phyloP scores from a whole-genome alignment of 768 basidiomycete species.

The Epithele typhae region DNA sequence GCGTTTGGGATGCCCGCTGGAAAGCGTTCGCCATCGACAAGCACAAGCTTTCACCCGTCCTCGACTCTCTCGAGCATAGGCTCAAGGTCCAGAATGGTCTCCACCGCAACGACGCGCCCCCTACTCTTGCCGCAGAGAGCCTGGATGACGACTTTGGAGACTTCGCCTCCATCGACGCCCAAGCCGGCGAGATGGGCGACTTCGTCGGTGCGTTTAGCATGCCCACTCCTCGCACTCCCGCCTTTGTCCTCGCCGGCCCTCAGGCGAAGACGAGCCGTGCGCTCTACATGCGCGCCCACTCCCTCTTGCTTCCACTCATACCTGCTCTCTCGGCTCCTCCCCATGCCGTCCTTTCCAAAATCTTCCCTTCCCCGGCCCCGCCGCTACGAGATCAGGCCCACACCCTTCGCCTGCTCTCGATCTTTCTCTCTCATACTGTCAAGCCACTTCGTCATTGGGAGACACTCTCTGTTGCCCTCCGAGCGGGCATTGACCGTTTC shows the following conservation, averaged over 20 bases:
- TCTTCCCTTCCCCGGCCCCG: constrained; percentile 28
- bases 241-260: constrained; percentile 23
- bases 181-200: constrained; percentile 43
- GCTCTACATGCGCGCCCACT: constrained; percentile 64
- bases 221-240: constrained; percentile 23
- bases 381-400: constrained; percentile 58
- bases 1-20: constrained; percentile 77
- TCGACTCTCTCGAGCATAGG: constrained; percentile 57
- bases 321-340: constrained; percentile 56
- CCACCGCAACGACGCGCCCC: constrained; percentile 45
- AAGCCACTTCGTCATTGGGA: constrained; percentile 72
- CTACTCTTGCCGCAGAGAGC: constrained; percentile 56
- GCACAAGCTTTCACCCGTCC: constrained; percentile 39
- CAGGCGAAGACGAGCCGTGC: constrained; percentile 40
- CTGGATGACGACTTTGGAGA: constrained; percentile 88
- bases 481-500: constrained; percentile 82
- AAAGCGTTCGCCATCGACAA: constrained; percentile 49
- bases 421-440: constrained; percentile 66
- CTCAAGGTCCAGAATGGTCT: constrained; percentile 34
- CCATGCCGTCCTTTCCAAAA: constrained; percentile 59
- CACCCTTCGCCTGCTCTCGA: constrained; percentile 64
- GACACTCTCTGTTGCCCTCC: constrained; percentile 56
- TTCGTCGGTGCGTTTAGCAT: constrained; percentile 37
- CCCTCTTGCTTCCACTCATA: constrained; percentile 56
- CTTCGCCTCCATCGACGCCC: constrained; percentile 47